Percentiles rank a stretch among this genome's conserved stretches.
These are phyloP conservation scores for Malus sylvestris DNA, from an alignment of 306 rosid species.

Conservation along the genomic window DNA sequence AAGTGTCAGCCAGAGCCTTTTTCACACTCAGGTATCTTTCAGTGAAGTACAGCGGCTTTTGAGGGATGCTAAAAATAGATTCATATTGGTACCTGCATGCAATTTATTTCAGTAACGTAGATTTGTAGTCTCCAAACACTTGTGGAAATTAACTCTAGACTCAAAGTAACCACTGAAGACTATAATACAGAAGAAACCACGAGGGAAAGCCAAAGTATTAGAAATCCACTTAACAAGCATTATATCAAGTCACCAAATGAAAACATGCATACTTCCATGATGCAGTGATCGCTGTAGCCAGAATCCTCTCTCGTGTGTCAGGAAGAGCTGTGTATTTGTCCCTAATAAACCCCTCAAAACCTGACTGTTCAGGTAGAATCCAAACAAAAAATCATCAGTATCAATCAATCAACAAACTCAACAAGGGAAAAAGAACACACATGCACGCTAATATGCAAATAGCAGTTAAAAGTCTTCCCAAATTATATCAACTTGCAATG, in stretches of 20 bases:
- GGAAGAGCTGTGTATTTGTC: constrained; percentile 89
- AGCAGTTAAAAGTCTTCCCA: not conserved
- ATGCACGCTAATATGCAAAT: not conserved
- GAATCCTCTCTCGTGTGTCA: constrained; percentile 78
- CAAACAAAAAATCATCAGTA: constrained; percentile 3
- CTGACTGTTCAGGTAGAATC: constrained; percentile 54
- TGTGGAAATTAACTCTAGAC: constrained; percentile 2
- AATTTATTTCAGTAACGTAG: constrained; percentile 9
- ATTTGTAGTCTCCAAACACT: constrained; percentile 1
- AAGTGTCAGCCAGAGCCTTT: constrained; percentile 59
- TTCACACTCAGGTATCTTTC: constrained; percentile 59
- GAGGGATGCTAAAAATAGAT: constrained; percentile 47
- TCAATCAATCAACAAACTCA: not conserved
- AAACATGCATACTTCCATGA: constrained; percentile 56
- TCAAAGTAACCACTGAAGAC: not conserved
- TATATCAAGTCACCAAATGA: not conserved
- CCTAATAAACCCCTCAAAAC: constrained; percentile 77
- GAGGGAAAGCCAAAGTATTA: not conserved
- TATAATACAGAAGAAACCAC: not conserved
- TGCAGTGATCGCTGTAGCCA: constrained; percentile 86
- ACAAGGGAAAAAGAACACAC: constrained; percentile 5
- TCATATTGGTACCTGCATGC: constrained; percentile 71
- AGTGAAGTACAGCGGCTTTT: constrained; percentile 51
- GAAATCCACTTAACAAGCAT: not conserved
- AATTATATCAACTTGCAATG: not conserved